These are phyloP conservation scores for Cupressus sempervirens DNA, from an alignment of 75 land plant species.

Conservation along the genomic window DNA sequence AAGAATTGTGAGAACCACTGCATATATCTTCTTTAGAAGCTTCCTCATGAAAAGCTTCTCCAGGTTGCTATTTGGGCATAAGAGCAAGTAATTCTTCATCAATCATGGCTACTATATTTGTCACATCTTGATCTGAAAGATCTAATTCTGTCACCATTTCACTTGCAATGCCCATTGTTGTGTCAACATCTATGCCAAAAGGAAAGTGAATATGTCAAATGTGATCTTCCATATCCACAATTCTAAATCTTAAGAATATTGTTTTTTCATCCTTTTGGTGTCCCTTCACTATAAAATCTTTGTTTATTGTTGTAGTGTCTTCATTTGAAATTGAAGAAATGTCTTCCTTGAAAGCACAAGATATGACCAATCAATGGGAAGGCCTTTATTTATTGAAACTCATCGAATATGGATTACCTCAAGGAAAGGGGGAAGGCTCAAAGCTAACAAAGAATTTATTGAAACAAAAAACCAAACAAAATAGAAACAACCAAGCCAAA, in stretches of 20 bases:
- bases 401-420: too few relatives aligned
- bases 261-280: slow-evolving; percentile 46
- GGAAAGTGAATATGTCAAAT: slow-evolving; percentile 67
- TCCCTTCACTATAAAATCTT: slow-evolving; percentile 55
- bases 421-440: too few relatives aligned
- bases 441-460: too few relatives aligned
- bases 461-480: too few relatives aligned
- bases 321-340: not conserved
- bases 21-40: not conserved
- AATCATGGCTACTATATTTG: slow-evolving; percentile 73
- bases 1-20: slow-evolving; percentile 14
- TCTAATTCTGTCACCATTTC: slow-evolving; percentile 71
- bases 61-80: slow-evolving; percentile 54
- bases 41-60: slow-evolving; percentile 25
- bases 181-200: slow-evolving; percentile 51
- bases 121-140: slow-evolving; percentile 64
- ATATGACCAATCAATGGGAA: too few relatives aligned
- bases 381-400: too few relatives aligned
- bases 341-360: too few relatives aligned
- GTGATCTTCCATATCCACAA: too few relatives aligned
- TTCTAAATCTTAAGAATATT: slow-evolving; percentile 64
- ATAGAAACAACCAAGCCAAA: too few relatives aligned
- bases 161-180: slow-evolving; percentile 63
- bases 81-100: slow-evolving; percentile 52
- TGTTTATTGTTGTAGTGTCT: slow-evolving; percentile 17